These are phyloP conservation scores for Cryptosporidium ubiquitum DNA, from an alignment of 169 alveolate genomes.

Conservation along the genomic window DNA sequence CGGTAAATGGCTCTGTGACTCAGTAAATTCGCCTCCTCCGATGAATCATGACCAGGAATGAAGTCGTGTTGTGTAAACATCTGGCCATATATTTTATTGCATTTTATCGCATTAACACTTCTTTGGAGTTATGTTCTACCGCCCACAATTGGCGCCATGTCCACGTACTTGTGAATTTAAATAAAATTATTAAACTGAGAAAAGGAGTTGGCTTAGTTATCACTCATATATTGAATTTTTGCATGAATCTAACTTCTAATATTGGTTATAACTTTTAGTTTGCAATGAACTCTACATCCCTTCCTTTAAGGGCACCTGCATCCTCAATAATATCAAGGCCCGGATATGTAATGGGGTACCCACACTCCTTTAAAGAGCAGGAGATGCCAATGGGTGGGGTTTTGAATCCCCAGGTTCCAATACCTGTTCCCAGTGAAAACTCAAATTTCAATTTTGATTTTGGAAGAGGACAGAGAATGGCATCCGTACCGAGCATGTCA, in stretches of 20 bases:
- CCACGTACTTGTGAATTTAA: conserved; percentile 54
- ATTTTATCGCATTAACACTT: not conserved
- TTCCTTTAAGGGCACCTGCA: conserved; percentile 44
- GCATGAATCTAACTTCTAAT: not conserved
- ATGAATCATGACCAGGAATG: conserved; percentile 72
- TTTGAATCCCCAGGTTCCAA: not conserved
- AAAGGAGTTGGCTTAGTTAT: not conserved
- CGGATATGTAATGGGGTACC: conserved; percentile 32
- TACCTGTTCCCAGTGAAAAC: not conserved
- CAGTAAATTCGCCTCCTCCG: conserved; percentile 65
- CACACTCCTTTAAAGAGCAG: conserved; percentile 5
- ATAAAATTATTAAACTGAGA: not conserved
- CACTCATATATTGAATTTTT: not conserved
- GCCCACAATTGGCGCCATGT: conserved; percentile 63
- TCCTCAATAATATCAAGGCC: conserved; percentile 22
- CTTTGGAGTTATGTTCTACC: not conserved
- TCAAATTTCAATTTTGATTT: conserved; percentile 11
- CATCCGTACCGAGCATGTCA: conserved; percentile 45
- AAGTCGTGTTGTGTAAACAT: conserved; percentile 75
- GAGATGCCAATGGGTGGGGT: not conserved
- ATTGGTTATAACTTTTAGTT: not conserved
- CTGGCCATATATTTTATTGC: not conserved
- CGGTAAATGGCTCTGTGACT: conserved; percentile 70
- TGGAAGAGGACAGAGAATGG: not conserved
- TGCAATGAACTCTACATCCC: conserved; percentile 27